These are phyloP conservation scores for Talaromyces sp. DNA, from an alignment of 2,329 filamentous ascomycete genomes.

Conservation along the genomic window DNA sequence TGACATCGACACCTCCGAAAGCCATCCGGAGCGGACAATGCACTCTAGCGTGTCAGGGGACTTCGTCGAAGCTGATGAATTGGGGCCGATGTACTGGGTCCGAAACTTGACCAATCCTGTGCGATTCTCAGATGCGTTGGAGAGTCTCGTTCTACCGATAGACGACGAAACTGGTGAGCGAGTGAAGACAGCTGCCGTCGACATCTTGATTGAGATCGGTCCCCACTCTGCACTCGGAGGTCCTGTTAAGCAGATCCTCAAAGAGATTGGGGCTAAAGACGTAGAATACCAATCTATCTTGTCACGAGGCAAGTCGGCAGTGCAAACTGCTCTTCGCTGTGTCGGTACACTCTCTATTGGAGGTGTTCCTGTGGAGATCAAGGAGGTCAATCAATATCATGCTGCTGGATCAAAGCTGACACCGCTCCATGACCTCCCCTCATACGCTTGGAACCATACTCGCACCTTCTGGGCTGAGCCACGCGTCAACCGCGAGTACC, in stretches of 20 bases:
- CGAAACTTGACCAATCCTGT: not conserved
- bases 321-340: not conserved
- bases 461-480: constrained; percentile 23
- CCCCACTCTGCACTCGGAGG: constrained; percentile 20
- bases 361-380: not conserved
- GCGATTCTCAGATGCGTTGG: not conserved
- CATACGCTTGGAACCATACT: constrained; percentile 26
- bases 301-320: not conserved
- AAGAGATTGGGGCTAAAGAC: not conserved
- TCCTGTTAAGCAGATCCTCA: not conserved
- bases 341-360: not conserved
- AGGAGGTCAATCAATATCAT: not conserved
- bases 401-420: not conserved
- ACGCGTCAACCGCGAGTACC: constrained; percentile 18
- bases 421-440: constrained; percentile 14
- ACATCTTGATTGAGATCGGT: constrained; percentile 4
- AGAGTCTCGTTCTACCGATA: not conserved
- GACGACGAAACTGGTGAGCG: not conserved
- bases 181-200: not conserved
- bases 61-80: not conserved
- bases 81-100: not conserved
- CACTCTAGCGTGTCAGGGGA: not conserved
- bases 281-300: constrained; percentile 8
- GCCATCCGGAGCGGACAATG: not conserved
- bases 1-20: not conserved